Evolutionary conservation across 192 early-diverging fungal species (phyloP), one percentile per base, ranked within the genome.

Genomic region (Linnemannia elongata): DNA sequence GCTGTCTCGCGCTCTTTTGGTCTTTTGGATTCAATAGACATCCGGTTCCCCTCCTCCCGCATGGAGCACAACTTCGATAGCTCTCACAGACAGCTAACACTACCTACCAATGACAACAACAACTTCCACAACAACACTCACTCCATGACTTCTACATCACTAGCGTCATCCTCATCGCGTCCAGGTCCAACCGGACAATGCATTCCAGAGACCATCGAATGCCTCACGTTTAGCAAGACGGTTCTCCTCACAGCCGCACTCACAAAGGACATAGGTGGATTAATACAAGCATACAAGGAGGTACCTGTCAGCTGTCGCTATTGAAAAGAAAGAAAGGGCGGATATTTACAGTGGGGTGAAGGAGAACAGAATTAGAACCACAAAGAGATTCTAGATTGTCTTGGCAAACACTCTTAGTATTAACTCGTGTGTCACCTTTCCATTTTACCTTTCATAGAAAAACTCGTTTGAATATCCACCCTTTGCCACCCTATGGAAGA

Each of bases 361-460:
- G 15, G 36, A 69, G 36, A 55, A 24, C 8, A 54, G 17, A 57
- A n/a, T 2, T 3, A 27, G 7, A 24, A 60, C 27, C 17, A 66
- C 4, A 12, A 35, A 27, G 10, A 30, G 12, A 30, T 66, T 30
- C 4, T 3, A 39, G 24, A 1, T 13, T 35, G 60, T 12, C 60
- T 66, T 66, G 27, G 57, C 47, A 52, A 42, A 38, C 75, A 57
- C 13, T 5, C 15, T 54, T 57, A 10, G 74, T 52, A 52, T 76
- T 30, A 49, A 13, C n/a, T 73, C 35, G 17, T 33, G 17, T 33
- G 38, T 24, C 18, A 41, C 22, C 18, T 71, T 72, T 7, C 49
- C 49, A 18, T 52, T 30, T 55, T 60, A 35, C 18, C 38, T 8
- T 4, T 68, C 57, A n/a, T 72, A 86, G 84, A 86, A 13, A 2